Conservation (phyloP, 1,139 yeast species). For the Suhomyces coccinellae region DNA sequence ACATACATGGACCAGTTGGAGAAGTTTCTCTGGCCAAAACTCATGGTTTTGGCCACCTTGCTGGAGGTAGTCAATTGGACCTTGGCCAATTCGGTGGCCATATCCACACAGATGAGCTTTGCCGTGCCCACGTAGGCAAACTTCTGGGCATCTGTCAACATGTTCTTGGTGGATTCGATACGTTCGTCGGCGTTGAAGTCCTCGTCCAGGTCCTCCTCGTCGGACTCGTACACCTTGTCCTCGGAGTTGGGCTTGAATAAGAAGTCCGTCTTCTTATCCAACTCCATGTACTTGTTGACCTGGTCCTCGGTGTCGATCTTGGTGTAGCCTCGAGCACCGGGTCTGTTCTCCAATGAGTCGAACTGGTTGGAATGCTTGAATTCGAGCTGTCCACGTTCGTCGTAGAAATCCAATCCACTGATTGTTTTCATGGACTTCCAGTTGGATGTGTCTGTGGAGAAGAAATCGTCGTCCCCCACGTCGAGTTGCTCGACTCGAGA, state of each 20-base stretch:
- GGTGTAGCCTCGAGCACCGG: conserved; percentile 65
- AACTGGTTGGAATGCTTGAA: conserved; percentile 27
- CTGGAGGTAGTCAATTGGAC: conserved; percentile 54
- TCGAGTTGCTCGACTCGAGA: neutral
- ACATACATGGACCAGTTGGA: conserved; percentile 84
- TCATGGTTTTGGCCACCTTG: conserved; percentile 58
- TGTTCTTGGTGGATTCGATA: conserved; percentile 73
- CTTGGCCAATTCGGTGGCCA: conserved; percentile 77
- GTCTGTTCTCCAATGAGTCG: conserved; percentile 25
- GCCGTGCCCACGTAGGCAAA: conserved; percentile 90
- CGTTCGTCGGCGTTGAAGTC: conserved; percentile 58
- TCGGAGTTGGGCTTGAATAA: conserved; percentile 49
- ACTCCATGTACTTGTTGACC: conserved; percentile 69
- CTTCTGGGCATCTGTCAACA: conserved; percentile 81
- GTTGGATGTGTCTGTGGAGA: conserved; percentile 26
- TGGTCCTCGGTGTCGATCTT: conserved; percentile 87
- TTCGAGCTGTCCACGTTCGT: conserved; percentile 52
- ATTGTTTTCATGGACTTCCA: conserved; percentile 60
- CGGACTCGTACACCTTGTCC: conserved; percentile 6
- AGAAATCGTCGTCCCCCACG: conserved; percentile 37
- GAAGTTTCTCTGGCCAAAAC: conserved; percentile 74
- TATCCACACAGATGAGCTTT: conserved; percentile 70
- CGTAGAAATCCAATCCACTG: conserved; percentile 51
- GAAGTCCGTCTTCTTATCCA: conserved; percentile 83
- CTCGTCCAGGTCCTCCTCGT: conserved; percentile 28